A percentile compares a stretch with the other conserved stretches of the same genome.
phyloP scores from a whole-genome alignment of 106 monocot species.

The Allium sativum region DNA sequence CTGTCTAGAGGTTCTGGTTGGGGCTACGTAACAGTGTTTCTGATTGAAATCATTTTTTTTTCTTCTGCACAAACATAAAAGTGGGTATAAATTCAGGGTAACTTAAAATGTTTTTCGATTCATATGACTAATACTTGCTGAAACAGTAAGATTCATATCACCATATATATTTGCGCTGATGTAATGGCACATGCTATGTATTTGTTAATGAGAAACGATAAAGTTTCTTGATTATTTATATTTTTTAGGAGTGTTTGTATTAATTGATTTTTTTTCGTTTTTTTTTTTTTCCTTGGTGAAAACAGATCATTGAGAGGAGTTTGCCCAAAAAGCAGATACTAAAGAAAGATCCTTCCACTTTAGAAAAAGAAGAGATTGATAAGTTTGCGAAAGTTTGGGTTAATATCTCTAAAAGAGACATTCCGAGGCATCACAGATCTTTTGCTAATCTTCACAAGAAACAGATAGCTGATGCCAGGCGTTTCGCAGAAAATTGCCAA shows the following conservation, averaged over 20 bases:
- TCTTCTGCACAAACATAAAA: no score
- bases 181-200: no score
- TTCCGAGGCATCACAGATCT: conserved; percentile 68
- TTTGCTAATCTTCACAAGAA: conserved; percentile 65
- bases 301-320: conserved; percentile 90
- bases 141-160: no score
- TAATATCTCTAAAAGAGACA: conserved; percentile 63
- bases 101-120: no score
- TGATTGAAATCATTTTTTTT: no score
- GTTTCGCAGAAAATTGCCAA: conserved; percentile 80
- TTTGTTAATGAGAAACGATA: background rate
- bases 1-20: no score
- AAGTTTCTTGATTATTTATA: background rate
- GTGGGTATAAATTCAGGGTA: no score
- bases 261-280: no score
- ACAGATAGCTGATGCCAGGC: conserved; percentile 66
- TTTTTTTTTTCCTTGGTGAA: conserved; percentile 5
- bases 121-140: no score
- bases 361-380: conserved; percentile 84
- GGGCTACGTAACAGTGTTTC: no score
- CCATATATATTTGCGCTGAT: no score
- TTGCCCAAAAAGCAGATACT: conserved; percentile 78
- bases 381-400: conserved; percentile 77
- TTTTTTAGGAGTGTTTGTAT: background rate
- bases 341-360: conserved; percentile 76